A percentile compares a stretch with the other conserved stretches of the same genome.
Conservation (phyloP, 257 asterid species). For the Echium plantagineum region DNA sequence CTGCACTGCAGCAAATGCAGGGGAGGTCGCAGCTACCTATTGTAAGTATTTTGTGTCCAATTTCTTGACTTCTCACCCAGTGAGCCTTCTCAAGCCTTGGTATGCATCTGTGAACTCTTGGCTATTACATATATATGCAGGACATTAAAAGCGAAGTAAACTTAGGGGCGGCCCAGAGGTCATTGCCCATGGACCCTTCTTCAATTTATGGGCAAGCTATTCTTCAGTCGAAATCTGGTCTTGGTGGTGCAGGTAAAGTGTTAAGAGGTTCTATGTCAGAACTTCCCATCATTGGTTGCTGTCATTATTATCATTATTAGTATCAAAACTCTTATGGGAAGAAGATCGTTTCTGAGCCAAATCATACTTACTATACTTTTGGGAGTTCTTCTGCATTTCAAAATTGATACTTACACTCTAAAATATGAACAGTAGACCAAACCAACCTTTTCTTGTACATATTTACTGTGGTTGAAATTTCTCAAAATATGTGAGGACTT, state of each 20-base stretch:
- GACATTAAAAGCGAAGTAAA: slow-evolving; percentile 56
- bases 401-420: no score
- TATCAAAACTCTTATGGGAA: no score
- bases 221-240: slow-evolving; percentile 77
- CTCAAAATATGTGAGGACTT: background rate
- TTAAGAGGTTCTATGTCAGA: background rate
- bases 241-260: slow-evolving; percentile 61
- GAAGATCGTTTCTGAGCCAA: background rate
- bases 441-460: background rate
- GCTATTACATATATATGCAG: slow-evolving; percentile 21
- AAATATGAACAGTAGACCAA: background rate
- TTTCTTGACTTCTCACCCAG: background rate
- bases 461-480: background rate
- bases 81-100: background rate
- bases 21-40: slow-evolving; percentile 74
- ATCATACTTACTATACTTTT: background rate
- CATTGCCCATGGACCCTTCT: slow-evolving; percentile 72
- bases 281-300: background rate
- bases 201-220: slow-evolving; percentile 76
- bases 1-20: slow-evolving; percentile 96
- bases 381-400: no score
- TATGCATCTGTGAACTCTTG: background rate
- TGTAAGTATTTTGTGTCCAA: slow-evolving; percentile 32
- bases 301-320: background rate
- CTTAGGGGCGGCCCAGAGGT: slow-evolving; percentile 48